Evolutionary conservation across 1,139 yeast genomes (phyloP).

Genomic region (Sugiyamaella xylanicola): DNA sequence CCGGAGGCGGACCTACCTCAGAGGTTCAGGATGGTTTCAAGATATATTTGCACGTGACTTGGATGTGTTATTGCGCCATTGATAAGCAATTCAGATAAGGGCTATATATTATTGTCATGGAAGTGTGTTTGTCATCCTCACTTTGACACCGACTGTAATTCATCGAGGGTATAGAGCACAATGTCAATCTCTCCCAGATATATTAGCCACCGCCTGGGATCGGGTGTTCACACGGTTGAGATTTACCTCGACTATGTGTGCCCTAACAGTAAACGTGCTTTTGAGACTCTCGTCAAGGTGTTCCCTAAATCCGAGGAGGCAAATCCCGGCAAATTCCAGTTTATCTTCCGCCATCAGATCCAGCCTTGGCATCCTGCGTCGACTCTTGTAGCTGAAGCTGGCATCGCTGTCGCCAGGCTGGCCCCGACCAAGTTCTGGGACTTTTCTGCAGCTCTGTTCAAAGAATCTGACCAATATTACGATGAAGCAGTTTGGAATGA

Average conservation of each 20-base stretch:
- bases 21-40: not conserved
- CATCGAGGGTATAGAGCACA: not conserved
- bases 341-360: conserved; percentile 57
- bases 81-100: not conserved
- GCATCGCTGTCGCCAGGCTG: conserved; percentile 64
- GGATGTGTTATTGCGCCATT: not conserved
- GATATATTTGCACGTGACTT: not conserved
- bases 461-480: conserved; percentile 49
- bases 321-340: conserved; percentile 56
- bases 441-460: conserved; percentile 58
- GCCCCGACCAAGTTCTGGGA: conserved; percentile 67
- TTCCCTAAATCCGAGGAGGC: conserved; percentile 55
- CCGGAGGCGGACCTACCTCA: not conserved
- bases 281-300: conserved; percentile 55
- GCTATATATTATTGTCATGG: too few species aligned
- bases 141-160: too few species aligned
- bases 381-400: conserved; percentile 67
- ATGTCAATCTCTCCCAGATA: conserved; percentile 41
- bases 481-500: conserved; percentile 61
- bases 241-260: conserved; percentile 76
- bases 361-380: conserved; percentile 91
- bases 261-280: conserved; percentile 70
- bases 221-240: conserved; percentile 47
- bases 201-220: conserved; percentile 37
- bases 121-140: too few species aligned